A percentile compares a stretch with the other conserved stretches of the same genome.
These are phyloP conservation scores for Calocybe cyanea DNA, from an alignment of 768 basidiomycete genomes.

Conservation along the genomic window DNA sequence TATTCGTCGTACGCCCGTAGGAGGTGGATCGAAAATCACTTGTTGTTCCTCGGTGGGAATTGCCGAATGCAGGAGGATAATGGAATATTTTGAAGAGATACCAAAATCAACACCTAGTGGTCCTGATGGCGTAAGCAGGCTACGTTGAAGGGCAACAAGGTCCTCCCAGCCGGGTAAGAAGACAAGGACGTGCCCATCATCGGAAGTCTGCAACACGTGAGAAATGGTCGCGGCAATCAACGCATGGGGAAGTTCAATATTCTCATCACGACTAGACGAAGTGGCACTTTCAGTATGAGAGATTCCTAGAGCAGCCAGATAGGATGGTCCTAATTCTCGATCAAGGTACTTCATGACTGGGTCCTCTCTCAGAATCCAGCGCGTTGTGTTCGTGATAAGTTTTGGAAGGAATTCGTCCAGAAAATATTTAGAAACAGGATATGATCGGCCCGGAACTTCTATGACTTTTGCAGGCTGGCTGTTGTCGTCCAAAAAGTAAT, in stretches of 20 bases:
- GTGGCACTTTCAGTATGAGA: slow-evolving; percentile 8
- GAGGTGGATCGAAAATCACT: slow-evolving; percentile 81
- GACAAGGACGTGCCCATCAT: slow-evolving; percentile 84
- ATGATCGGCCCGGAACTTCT: slow-evolving; percentile 88
- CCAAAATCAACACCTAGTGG: slow-evolving; percentile 59
- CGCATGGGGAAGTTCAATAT: slow-evolving; percentile 75
- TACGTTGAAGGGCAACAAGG: slow-evolving; percentile 67
- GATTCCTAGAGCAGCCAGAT: slow-evolving; percentile 24
- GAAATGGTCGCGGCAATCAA: slow-evolving; percentile 79
- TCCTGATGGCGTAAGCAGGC: slow-evolving; percentile 46
- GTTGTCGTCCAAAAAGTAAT: slow-evolving; percentile 71
- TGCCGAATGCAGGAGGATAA: slow-evolving; percentile 87
- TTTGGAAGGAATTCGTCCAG: slow-evolving; percentile 71
- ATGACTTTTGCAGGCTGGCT: slow-evolving; percentile 65
- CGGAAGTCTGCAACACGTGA: slow-evolving; percentile 67
- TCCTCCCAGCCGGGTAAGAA: slow-evolving; percentile 96
- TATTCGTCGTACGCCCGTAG: slow-evolving; percentile 72
- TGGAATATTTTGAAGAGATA: slow-evolving; percentile 51
- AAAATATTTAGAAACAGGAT: slow-evolving; percentile 79
- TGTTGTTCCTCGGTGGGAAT: slow-evolving; percentile 89
- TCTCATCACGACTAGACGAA: slow-evolving; percentile 31
- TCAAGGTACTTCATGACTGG: slow-evolving; percentile 67
- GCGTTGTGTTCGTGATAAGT: slow-evolving; percentile 37
- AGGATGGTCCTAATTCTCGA: slow-evolving; percentile 52
- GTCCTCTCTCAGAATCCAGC: slow-evolving; percentile 72